Percentiles rank a stretch among this genome's conserved stretches.
Conservation (phyloP, 345 rosid species). For the Clausena lansium region DNA sequence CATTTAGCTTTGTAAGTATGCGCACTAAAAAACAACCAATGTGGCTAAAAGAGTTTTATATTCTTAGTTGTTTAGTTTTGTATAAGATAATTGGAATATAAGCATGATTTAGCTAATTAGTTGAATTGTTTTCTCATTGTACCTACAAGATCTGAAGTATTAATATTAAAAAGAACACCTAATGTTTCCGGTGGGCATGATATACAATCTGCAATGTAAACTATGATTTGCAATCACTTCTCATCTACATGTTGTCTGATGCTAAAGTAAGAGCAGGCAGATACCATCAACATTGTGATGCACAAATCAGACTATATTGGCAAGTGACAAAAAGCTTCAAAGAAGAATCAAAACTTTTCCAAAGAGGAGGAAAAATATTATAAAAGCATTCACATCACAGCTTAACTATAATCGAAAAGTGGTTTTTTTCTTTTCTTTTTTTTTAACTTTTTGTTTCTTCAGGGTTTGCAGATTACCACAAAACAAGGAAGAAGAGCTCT, state of each 20-base stretch:
- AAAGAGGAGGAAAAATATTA: conserved; percentile 4
- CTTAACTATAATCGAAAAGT: background rate
- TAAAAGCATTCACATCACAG: conserved; percentile 21
- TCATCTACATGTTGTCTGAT: conserved; percentile 18
- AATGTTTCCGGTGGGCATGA: background rate
- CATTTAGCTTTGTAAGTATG: conserved; percentile 7
- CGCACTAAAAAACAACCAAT: conserved; percentile 7
- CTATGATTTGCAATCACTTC: too few relatives aligned
- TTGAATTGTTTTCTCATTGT: conserved; percentile 6
- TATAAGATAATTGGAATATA: conserved; percentile 11
- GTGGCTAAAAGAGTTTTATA: conserved; percentile 5
- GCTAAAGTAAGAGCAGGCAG: conserved; percentile 12
- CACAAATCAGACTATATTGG: conserved; percentile 23
- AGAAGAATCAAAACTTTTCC: conserved; percentile 27
- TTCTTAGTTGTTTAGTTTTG: background rate
- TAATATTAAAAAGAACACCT: background rate
- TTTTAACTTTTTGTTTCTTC: conserved; percentile 12
- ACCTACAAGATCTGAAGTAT: background rate
- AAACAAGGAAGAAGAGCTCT: conserved; percentile 93
- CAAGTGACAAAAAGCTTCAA: conserved; percentile 8
- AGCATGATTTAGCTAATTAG: conserved; percentile 8
- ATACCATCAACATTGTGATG: conserved; percentile 1
- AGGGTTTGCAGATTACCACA: conserved; percentile 83
- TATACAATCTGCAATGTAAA: too few relatives aligned
- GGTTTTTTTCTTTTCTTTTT: background rate